Conservation (phyloP, 1,139 yeast genomes). For the Suhomyces anneliseae region DNA sequence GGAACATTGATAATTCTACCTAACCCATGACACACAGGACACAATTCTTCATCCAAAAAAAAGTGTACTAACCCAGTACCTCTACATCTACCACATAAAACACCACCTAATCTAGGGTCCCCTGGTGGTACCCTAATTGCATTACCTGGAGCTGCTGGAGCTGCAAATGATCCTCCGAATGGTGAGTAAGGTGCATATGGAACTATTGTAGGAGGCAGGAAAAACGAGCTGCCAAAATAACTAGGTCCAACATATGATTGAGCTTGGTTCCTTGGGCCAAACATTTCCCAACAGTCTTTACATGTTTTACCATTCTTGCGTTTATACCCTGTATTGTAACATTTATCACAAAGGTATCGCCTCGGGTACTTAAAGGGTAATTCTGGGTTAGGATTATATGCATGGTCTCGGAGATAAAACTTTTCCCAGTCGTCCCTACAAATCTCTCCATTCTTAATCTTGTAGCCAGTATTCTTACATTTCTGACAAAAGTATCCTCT, state of each 20-base stretch:
- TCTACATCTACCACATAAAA: slow-evolving; percentile 72
- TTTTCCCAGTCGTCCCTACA: slow-evolving; percentile 41
- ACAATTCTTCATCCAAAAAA: slow-evolving; percentile 56
- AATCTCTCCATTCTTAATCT: slow-evolving; percentile 27
- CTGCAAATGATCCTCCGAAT: slow-evolving; percentile 1
- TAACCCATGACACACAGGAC: slow-evolving; percentile 64
- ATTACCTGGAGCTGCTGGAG: slow-evolving; percentile 17
- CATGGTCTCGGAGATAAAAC: slow-evolving; percentile 28
- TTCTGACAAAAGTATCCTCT: slow-evolving; percentile 36
- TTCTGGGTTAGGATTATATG: slow-evolving; percentile 41
- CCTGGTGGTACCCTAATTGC: slow-evolving; percentile 63
- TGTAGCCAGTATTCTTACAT: slow-evolving; percentile 45
- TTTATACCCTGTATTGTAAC: slow-evolving; percentile 76
- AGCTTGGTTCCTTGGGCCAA: slow-evolving; percentile 46
- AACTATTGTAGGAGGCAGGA: not conserved
- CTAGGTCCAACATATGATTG: slow-evolving; percentile 3
- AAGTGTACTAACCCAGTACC: slow-evolving; percentile 62
- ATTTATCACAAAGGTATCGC: slow-evolving; percentile 62
- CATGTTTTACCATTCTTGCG: slow-evolving; percentile 64
- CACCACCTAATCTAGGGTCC: slow-evolving; percentile 82
- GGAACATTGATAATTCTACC: slow-evolving; percentile 47
- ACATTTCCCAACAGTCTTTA: slow-evolving; percentile 68
- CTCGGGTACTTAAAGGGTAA: slow-evolving; percentile 57
- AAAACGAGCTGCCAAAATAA: not conserved
- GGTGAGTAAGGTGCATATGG: not conserved